Evolutionary conservation across 768 basidiomycete species (phyloP).

Genomic region (Gautieria morchelliformis): DNA sequence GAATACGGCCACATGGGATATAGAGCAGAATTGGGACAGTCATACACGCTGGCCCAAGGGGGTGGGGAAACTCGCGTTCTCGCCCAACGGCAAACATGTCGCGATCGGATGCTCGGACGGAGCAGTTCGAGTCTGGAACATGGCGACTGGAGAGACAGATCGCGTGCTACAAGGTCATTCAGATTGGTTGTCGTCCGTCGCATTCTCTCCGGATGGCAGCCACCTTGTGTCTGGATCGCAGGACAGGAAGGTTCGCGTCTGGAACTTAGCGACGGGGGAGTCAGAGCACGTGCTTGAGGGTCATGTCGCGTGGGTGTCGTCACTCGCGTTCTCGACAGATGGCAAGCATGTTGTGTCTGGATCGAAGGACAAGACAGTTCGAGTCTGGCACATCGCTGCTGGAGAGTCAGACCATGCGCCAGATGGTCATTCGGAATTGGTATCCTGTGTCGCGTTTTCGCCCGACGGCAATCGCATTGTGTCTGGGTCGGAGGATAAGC

Average conservation of each 20-base stretch:
- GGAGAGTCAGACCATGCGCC: neutral
- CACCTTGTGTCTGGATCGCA: slow-evolving; percentile 11
- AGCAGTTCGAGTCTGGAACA: neutral
- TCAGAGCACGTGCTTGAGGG: neutral
- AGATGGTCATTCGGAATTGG: slow-evolving; percentile 6
- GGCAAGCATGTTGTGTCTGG: neutral
- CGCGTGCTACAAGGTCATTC: neutral
- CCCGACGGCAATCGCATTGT: neutral
- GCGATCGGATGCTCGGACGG: neutral
- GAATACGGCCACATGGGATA: slow-evolving; percentile 15
- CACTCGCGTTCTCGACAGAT: neutral
- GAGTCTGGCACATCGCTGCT: slow-evolving; percentile 16
- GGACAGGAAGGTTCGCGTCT: neutral
- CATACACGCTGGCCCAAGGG: neutral
- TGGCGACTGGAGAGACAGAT: neutral
- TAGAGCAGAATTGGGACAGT: slow-evolving; percentile 15
- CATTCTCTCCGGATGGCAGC: neutral
- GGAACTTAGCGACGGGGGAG: neutral
- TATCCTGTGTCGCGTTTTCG: neutral
- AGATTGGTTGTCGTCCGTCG: neutral
- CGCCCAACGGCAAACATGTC: slow-evolving; percentile 1
- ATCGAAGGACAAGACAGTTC: slow-evolving; percentile 13
- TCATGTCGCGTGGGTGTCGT: neutral
- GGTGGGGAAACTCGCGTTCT: neutral
- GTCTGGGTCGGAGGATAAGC: neutral